Base-by-base conservation (phyloP, 2,329 filamentous ascomycete species). In the Trichoderma koningiopsis region DNA sequence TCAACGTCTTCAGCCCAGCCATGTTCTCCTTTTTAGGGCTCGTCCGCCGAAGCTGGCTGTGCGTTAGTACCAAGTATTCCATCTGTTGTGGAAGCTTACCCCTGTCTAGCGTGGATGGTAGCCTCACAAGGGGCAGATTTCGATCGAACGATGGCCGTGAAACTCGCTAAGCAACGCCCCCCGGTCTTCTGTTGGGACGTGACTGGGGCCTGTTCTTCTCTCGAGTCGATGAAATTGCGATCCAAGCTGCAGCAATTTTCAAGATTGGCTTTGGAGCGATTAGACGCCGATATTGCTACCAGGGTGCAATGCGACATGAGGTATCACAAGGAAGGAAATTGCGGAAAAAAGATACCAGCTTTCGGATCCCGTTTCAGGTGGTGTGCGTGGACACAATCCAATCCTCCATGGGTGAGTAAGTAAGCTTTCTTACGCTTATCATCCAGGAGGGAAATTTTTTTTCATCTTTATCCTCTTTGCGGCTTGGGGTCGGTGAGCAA, bases 81-180 rank as follows among this genome's bases (percentile, higher is more conserved):
- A 52, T 52, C 59, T 64, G 27, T 59, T 64, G 27, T 59, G 53
- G 68, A 57, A 68, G 60, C 43, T 59, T 11, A 37, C 57, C 68
- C 68, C 57, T 70, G 68, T 57, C 62, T 67, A 70, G 68, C 68
- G 68, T 52, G 27, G 27, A 31, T 57, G 40, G 58, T 55, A 70
- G 64, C 64, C 64, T 68, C 58, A 55, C 63, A 68, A 67, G 60
- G 68, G 68, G 61, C 55, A 55, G 64, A 58, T 47, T 52, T 68
- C 61, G 68, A 68, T 68, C 68, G 64, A 70, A 70, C 68, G 57
- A 70, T 68, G 68, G 37, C 19, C 24, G 52, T 60, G 65, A 68
- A 68, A 61, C 65, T 68, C 58, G 68, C 58, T 62, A 70, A 70
- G 56, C 57, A 68, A 47, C 19, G n/a, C 22, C 58, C 66, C 40